phyloP scores from a whole-genome alignment of 768 basidiomycete genomes.

The Cystobasidium tubakii region DNA sequence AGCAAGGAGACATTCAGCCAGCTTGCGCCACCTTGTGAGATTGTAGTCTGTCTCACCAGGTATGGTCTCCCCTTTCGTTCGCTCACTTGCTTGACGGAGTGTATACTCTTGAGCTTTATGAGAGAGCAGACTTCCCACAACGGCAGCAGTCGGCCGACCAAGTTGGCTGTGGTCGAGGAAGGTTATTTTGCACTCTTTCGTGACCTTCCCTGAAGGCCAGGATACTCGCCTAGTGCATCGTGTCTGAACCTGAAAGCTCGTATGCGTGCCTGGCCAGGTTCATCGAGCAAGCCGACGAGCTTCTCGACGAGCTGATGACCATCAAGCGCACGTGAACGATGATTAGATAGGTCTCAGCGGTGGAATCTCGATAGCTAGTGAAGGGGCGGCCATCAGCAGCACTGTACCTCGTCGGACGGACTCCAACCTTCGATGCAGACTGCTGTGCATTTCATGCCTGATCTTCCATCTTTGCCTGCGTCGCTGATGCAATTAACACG shows the following conservation, averaged over 20 bases:
- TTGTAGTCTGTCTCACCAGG: constrained; percentile 1
- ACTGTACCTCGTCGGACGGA: constrained; percentile 11
- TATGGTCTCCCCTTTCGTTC: constrained; percentile 12
- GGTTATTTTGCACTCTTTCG: too few relatives aligned
- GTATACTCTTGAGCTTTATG: neutral
- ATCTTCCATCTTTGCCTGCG: neutral
- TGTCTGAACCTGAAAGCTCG: neutral
- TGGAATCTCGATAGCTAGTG: neutral
- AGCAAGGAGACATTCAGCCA: neutral
- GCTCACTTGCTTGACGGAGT: neutral
- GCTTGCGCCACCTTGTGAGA: neutral
- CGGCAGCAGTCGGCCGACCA: constrained; percentile 16
- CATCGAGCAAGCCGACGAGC: constrained; percentile 14
- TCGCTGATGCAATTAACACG: too few relatives aligned
- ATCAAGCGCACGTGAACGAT: neutral
- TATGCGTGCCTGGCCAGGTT: neutral
- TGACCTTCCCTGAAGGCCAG: too few relatives aligned
- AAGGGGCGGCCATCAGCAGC: neutral
- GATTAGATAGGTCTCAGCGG: neutral
- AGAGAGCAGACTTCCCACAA: constrained; percentile 15
- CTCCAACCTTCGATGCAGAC: constrained; percentile 19
- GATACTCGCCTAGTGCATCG: constrained; percentile 9
- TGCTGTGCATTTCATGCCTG: neutral
- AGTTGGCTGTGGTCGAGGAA: neutral
- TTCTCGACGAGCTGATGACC: constrained; percentile 5